Evolutionary conservation across 352 stramenopile species (phyloP), one percentile per base, ranked within the genome.

Genomic region (Saprolegnia parasitica): DNA sequence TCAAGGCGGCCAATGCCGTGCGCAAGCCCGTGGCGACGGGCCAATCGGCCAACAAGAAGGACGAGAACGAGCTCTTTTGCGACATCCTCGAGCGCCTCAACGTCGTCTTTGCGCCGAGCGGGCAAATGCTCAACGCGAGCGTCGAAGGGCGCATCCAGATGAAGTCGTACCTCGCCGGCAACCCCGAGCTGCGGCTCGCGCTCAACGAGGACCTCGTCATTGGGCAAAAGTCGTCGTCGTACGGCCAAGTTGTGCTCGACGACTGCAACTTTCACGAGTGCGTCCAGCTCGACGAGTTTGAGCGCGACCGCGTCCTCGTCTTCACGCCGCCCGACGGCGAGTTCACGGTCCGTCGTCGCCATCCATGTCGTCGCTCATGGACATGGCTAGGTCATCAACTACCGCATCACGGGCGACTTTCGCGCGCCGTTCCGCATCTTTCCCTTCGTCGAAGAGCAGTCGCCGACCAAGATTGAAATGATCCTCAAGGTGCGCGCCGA

Each of bases 211-310:
- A 99, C 80, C 77, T 99, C 26, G 81, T 97, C 24, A 95, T 99
- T 73, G 96, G 96, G 21, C 88, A 84, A 71, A 96, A 86, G 79
- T 1, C 76, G 77, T 16, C 77, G 82, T 72, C 80, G 56, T 98
- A 98, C 73, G 92, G 90, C 68, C 83, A 94, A 35, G 90, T 98
- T 16, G 88, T 97, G 68, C 78, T 99, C 24, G 96, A 99, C 76
- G 97, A 99, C 74, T 98, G 96, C 72, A 99, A 98, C 78, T 99
- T 99, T 79, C 96, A 99, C 84, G 95, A 99, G 76, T 98, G 96
- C 78, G 96, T 99, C 49, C 95, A 98, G 72, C 81, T 99, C 40
- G 90, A 97, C 65, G 94, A 99, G 76, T 98, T 97, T 73, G 93
- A 98, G 72, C 76, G 78, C 47, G 81, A 91, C 73, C 88, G 88